These are phyloP conservation scores for Phlyctochytrium arcticum DNA, from an alignment of 192 early-diverging fungal species.

Conservation along the genomic window DNA sequence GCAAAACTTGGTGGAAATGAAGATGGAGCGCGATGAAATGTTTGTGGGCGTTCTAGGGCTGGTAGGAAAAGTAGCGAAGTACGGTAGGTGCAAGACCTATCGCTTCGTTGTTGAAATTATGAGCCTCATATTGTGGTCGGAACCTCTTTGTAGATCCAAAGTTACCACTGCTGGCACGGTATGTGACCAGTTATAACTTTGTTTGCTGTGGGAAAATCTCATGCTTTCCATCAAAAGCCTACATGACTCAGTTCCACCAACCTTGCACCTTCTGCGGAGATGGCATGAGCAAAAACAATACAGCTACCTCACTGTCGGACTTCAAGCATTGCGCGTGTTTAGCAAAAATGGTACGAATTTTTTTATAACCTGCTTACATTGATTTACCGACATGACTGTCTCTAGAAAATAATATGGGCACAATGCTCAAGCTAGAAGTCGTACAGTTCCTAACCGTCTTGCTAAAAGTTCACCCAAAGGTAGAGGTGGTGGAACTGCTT, in stretches of 20 bases:
- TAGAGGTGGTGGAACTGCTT: too few species aligned
- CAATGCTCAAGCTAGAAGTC: slow-evolving; percentile 35
- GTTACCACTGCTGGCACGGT: slow-evolving; percentile 34
- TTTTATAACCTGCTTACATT: not conserved
- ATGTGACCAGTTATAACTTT: not conserved
- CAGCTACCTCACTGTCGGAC: slow-evolving; percentile 18
- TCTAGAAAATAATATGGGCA: slow-evolving; percentile 36
- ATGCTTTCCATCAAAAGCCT: slow-evolving; percentile 14
- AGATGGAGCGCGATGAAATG: slow-evolving; percentile 33
- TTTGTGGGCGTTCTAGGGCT: slow-evolving; percentile 30
- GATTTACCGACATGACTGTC: slow-evolving; percentile 7
- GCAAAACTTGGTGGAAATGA: slow-evolving; percentile 1
- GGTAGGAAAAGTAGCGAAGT: slow-evolving; percentile 34
- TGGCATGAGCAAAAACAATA: slow-evolving; percentile 39
- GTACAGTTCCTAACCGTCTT: too few species aligned
- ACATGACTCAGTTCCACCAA: slow-evolving; percentile 31
- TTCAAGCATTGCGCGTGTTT: slow-evolving; percentile 32
- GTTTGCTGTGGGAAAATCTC: not conserved
- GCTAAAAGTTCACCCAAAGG: too few species aligned
- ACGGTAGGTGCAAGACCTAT: slow-evolving; percentile 21
- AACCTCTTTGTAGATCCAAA: slow-evolving; percentile 31
- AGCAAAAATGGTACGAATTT: slow-evolving; percentile 35
- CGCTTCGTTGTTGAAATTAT: not conserved
- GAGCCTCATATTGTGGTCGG: not conserved
- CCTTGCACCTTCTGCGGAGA: slow-evolving; percentile 27